phyloP scores from a whole-genome alignment of 2,329 filamentous ascomycete species.

The Venturia asperata region DNA sequence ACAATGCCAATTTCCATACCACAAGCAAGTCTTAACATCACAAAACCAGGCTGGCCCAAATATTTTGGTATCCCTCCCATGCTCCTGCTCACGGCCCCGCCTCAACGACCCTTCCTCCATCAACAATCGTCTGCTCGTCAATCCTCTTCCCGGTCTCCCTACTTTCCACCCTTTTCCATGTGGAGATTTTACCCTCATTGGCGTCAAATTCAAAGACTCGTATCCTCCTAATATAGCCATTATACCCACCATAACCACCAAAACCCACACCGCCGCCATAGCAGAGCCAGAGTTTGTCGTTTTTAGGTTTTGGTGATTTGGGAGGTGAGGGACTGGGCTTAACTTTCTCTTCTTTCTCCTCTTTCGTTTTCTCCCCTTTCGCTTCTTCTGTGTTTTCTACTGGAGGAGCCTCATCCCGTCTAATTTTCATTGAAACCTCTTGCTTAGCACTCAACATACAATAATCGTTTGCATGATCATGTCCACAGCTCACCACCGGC shows the following conservation, averaged over 20 bases:
- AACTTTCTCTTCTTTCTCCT: background rate
- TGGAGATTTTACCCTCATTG: slow-evolving; percentile 79
- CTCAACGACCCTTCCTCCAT: slow-evolving; percentile 47
- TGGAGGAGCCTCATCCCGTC: background rate
- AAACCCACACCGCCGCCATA: slow-evolving; percentile 90
- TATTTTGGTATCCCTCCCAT: background rate
- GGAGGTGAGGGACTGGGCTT: background rate
- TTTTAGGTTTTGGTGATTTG: slow-evolving; percentile 21
- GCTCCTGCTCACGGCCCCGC: background rate
- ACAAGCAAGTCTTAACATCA: too few relatives aligned
- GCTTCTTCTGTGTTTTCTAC: background rate
- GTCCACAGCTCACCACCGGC: slow-evolving; percentile 81
- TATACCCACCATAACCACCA: slow-evolving; percentile 90
- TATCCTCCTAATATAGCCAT: slow-evolving; percentile 73
- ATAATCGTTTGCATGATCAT: slow-evolving; percentile 97
- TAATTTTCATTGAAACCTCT: background rate
- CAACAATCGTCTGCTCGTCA: slow-evolving; percentile 56
- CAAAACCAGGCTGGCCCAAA: background rate
- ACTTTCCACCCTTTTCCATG: slow-evolving; percentile 83
- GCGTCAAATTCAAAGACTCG: slow-evolving; percentile 91
- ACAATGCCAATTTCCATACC: background rate
- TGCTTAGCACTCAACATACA: slow-evolving; percentile 60
- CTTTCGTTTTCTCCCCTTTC: background rate
- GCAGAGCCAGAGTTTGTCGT: slow-evolving; percentile 84
- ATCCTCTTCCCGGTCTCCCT: slow-evolving; percentile 46